Base-by-base conservation (phyloP, 441 rosid genomes). In the Hypseocharis bilobata region DNA sequence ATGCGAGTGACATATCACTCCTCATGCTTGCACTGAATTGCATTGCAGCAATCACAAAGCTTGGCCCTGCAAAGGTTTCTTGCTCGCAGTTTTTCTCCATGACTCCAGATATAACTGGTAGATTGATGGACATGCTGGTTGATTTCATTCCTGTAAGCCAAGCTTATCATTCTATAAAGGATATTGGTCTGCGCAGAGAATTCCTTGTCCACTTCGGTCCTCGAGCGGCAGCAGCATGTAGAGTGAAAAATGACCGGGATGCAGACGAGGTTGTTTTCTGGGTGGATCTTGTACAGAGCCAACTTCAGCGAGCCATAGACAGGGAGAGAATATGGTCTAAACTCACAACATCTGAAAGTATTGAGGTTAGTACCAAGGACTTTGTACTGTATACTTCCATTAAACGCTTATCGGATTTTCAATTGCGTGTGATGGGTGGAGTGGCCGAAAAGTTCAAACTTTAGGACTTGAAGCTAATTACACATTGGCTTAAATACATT, bases 311-410 rank as follows among this genome's bases (percentile, higher is more conserved):
- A 69, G 96, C 99, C 71, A 81, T 91, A 63, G 96, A 84, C 79
- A 85, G 99, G 77, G 99, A 94, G 83, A 91, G 78, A 81, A 91
- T 94, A 81, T 91, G 99, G 99, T 84, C 99, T 32, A 91, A 89
- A 77, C 73, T 94, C 62, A 83, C 94, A 65, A 89, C 99, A 49
- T 86, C 96, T 34, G 99, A 91, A 81, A 91, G 96, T 73, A 94
- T 94, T 25, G 96, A 94, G 97, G 97, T 94, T 78, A 76, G 84
- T 74, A 40, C 66, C 38, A 56, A 60, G 75, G 28, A 6, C 6
- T 63, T 68, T 49, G 66, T 58, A 27, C 1, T 64, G 40, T 26
- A n/a, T 61, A 14, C 17, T 36, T 25, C 16, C 52, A 60, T 42
- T 36, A 72, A 60, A 13, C 30, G 6, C 27, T 27, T 62, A 27